These are phyloP conservation scores for Adenanthera pavonina DNA, from an alignment of 306 rosid genomes.

Conservation along the genomic window DNA sequence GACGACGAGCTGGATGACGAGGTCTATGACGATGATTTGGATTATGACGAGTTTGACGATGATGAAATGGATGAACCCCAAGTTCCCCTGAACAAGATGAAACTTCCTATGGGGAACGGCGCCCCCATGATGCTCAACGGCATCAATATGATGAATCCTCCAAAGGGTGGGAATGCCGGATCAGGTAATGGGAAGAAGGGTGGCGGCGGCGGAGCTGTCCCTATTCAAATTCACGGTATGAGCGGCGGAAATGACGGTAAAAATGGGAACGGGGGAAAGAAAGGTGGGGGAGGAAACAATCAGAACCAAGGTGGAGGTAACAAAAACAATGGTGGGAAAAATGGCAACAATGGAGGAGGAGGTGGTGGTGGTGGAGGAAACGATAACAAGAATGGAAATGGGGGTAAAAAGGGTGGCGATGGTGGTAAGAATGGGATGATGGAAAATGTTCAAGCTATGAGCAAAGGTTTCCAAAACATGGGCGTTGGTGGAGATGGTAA, in stretches of 20 bases:
- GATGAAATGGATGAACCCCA: conserved; percentile 54
- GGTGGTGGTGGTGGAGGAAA: conserved; percentile 6
- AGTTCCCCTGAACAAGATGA: conserved; percentile 46
- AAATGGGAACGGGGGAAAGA: conserved; percentile 56
- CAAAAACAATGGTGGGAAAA: conserved; percentile 47
- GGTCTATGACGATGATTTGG: conserved; percentile 35
- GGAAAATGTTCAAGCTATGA: conserved; percentile 45
- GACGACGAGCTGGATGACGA: conserved; percentile 49
- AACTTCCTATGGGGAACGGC: conserved; percentile 43
- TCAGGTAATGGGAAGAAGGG: conserved; percentile 20
- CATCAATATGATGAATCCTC: conserved; percentile 52
- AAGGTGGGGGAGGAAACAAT: conserved; percentile 42
- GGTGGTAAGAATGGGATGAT: conserved; percentile 43
- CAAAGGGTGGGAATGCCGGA: conserved; percentile 47
- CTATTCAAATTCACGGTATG: conserved; percentile 28
- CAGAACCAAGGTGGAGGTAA: conserved; percentile 39
- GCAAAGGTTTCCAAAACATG: conserved; percentile 46
- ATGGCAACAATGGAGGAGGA: conserved; percentile 36
- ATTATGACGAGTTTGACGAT: conserved; percentile 47
- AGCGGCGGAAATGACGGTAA: not conserved
- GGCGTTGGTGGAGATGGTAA: conserved; percentile 48
- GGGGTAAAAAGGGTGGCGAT: conserved; percentile 31
- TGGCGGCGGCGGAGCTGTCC: conserved; percentile 31
- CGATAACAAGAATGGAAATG: conserved; percentile 31
- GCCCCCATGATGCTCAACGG: conserved; percentile 48